These are phyloP conservation scores for Populus pruinosa DNA, from an alignment of 345 rosid species.

Conservation along the genomic window DNA sequence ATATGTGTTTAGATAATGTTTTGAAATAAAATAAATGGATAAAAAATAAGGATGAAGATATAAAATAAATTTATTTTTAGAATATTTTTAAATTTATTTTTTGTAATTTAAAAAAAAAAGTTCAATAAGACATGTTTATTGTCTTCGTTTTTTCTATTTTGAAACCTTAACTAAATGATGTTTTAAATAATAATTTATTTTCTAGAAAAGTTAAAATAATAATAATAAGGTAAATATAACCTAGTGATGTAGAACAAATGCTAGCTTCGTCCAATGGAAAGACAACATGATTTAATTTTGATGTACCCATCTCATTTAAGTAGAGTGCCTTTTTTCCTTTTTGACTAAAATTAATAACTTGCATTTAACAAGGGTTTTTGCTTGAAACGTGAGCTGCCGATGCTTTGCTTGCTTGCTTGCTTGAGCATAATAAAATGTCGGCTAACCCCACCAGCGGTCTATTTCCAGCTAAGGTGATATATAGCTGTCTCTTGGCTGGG, in stretches of 20 bases:
- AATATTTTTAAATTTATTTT: too few species aligned
- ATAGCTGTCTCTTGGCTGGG: conserved; percentile 15
- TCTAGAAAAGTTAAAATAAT: too few species aligned
- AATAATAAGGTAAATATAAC: background rate
- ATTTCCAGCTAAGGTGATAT: conserved; percentile 5
- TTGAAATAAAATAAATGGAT: too few species aligned
- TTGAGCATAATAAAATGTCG: background rate
- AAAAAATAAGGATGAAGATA: too few species aligned
- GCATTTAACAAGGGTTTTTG: background rate
- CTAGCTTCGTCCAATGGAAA: background rate
- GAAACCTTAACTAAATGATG: too few species aligned
- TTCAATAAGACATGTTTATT: too few species aligned
- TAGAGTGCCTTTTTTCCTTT: background rate
- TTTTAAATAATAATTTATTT: too few species aligned
- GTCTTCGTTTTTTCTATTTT: too few species aligned
- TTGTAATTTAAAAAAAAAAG: too few species aligned
- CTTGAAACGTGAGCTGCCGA: background rate
- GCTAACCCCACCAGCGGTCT: conserved; percentile 14
- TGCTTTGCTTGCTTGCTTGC: background rate
- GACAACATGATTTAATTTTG: background rate
- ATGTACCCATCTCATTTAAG: background rate
- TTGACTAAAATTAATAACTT: background rate
- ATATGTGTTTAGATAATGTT: too few species aligned
- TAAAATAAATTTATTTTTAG: too few species aligned
- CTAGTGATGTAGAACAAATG: background rate